Evolutionary conservation across 2,329 filamentous ascomycete species (phyloP).

Genomic region (Clathrospora elynae): DNA sequence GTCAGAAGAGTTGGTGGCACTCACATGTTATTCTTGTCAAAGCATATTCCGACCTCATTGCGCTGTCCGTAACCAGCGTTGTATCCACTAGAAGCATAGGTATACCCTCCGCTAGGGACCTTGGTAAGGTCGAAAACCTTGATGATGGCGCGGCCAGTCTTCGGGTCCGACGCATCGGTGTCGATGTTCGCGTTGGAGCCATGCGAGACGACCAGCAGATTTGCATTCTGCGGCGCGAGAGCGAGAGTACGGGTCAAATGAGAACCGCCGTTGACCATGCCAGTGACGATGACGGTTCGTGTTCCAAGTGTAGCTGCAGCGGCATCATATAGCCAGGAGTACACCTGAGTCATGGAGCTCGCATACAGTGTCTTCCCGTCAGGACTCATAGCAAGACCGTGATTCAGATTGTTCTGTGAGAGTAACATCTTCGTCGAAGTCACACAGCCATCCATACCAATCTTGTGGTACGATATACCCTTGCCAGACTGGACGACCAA

Average conservation of each 20-base stretch:
- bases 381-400: slow-evolving; percentile 55
- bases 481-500: slow-evolving; percentile 43
- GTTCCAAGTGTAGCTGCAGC: slow-evolving; percentile 53
- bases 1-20: slow-evolving; percentile 41
- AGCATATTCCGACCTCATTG: slow-evolving; percentile 69
- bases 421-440: slow-evolving; percentile 41
- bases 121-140: slow-evolving; percentile 62
- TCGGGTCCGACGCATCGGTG: slow-evolving; percentile 53
- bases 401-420: slow-evolving; percentile 51
- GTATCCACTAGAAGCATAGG: slow-evolving; percentile 58
- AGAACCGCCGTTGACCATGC: slow-evolving; percentile 59
- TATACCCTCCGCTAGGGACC: slow-evolving; percentile 47
- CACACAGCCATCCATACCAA: slow-evolving; percentile 37
- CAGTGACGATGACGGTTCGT: slow-evolving; percentile 63
- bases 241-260: slow-evolving; percentile 71
- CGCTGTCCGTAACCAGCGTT: slow-evolving; percentile 68
- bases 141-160: slow-evolving; percentile 66
- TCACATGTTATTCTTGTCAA: slow-evolving; percentile 54
- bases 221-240: slow-evolving; percentile 59
- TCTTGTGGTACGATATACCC: slow-evolving; percentile 40
- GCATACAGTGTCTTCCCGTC: slow-evolving; percentile 58
- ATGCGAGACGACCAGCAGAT: slow-evolving; percentile 66
- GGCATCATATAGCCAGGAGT: slow-evolving; percentile 67
- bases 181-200: slow-evolving; percentile 70
- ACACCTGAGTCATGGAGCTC: slow-evolving; percentile 63